Base-by-base conservation (phyloP, 2,329 filamentous ascomycete genomes). In the Colletotrichum endophyticum region DNA sequence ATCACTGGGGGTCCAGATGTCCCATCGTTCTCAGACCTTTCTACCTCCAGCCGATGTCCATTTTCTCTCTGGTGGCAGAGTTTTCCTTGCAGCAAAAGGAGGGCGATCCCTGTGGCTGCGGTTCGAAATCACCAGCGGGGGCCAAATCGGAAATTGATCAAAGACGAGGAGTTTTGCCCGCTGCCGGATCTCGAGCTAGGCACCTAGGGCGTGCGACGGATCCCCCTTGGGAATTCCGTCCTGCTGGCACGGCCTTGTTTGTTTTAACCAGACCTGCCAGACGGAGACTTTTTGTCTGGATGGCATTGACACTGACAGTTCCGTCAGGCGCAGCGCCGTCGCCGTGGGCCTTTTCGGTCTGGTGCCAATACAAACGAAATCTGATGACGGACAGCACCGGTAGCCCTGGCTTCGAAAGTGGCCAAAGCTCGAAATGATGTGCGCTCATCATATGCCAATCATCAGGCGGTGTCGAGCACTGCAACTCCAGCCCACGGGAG, bases 71-170 rank as follows among this genome's bases (percentile, higher is more conserved):
- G 27, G 19, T 64, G 70, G 27, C 49, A 59, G 57, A 69, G 49
- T 69, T 64, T 69, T 61, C 59, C 44, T 34, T 34, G 44, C 57
- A 59, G 49, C 11, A 12, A 36, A 39, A 53, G 70, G 49, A 69
- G 44, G 59, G 49, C 15, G 49, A 76, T 66, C 70, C 70, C 66
- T 73, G 73, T 30, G 39, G 22, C 27, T 9, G 39, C 49, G 64
- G 59, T 49, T 30, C 66, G 39, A 59, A 44, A 49, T 44, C 64
- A 67, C 32, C 49, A 56, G 72, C 68, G 72, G 53, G 72, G 68
- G 66, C 68, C 68, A 30, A 61, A 72, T 66, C 59, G 72, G 73
- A 75, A 66, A 61, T 75, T 72, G 68, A 66, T 63, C 62, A 61
- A 61, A 53, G 49, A 66, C 67, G 44, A 66, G 61, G 61, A 25